Percentiles rank a stretch among this genome's conserved stretches.
phyloP scores from a whole-genome alignment of 352 stramenopile genomes.

The Saprolegnia diclina region DNA sequence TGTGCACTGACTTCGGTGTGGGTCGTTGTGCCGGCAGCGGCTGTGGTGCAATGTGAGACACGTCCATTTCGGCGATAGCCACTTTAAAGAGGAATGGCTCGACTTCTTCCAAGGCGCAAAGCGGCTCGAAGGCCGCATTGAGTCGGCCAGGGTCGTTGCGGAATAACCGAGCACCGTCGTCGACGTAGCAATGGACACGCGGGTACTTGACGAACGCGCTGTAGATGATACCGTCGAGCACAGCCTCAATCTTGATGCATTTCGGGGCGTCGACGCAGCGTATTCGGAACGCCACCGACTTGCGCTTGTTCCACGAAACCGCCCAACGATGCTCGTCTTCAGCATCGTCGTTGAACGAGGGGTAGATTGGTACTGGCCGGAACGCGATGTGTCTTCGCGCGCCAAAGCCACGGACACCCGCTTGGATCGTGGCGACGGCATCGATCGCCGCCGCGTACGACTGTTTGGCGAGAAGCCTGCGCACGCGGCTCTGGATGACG shows the following conservation, averaged over 20 bases:
- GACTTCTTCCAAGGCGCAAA: background rate
- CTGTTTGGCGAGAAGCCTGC: constrained; percentile 3
- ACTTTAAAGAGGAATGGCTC: background rate
- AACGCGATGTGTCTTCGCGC: constrained; percentile 10
- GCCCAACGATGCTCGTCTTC: constrained; percentile 8
- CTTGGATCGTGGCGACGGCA: constrained; percentile 25
- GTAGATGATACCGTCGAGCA: constrained; percentile 4
- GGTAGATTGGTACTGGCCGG: background rate
- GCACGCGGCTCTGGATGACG: background rate
- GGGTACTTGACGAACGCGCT: constrained; percentile 23
- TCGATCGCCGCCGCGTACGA: background rate
- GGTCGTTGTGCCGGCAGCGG: background rate
- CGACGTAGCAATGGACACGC: constrained; percentile 18
- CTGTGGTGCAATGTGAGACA: background rate
- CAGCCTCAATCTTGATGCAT: constrained; percentile 23
- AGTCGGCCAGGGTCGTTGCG: constrained; percentile 14
- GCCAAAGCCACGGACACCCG: constrained; percentile 2
- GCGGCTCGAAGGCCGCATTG: constrained; percentile 14
- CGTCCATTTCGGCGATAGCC: background rate
- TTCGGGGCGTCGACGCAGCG: constrained; percentile 18
- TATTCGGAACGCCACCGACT: constrained; percentile 25
- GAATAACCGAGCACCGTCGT: constrained; percentile 8
- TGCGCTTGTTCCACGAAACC: background rate
- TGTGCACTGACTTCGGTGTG: background rate
- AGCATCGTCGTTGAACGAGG: constrained; percentile 2